These are phyloP conservation scores for Coniella lustricola DNA, from an alignment of 2,329 filamentous ascomycete genomes.

Conservation along the genomic window DNA sequence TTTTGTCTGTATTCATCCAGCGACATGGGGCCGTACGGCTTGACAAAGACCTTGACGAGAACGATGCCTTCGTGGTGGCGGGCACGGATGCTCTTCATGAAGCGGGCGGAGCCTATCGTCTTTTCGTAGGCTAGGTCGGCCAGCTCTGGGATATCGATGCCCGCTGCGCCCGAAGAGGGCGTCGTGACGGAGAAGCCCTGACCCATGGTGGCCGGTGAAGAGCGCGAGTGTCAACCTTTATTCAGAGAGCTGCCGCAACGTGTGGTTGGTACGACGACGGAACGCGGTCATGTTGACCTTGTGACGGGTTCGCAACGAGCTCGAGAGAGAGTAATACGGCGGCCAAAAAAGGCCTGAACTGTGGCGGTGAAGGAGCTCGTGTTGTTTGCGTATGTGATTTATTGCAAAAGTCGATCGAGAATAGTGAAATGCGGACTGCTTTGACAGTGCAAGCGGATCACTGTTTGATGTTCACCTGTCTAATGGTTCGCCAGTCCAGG, in stretches of 20 bases:
- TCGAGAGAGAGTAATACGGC: not conserved
- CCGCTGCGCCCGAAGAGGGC: constrained; percentile 82
- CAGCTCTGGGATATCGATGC: constrained; percentile 90
- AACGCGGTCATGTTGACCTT: constrained; percentile 10
- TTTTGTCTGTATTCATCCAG: constrained; percentile 71
- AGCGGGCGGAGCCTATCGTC: constrained; percentile 82
- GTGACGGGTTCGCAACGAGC: not conserved
- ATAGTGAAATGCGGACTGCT: too few relatives aligned
- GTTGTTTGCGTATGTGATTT: too few relatives aligned
- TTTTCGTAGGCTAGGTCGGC: constrained; percentile 87
- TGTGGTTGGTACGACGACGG: not conserved
- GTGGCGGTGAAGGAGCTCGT: too few relatives aligned
- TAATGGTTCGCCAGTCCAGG: not conserved
- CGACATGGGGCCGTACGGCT: constrained; percentile 77
- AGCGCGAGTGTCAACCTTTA: not conserved
- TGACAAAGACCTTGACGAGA: constrained; percentile 90
- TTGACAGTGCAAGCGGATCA: too few relatives aligned
- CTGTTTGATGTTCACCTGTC: too few relatives aligned
- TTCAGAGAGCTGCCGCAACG: constrained; percentile 10
- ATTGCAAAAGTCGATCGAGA: too few relatives aligned
- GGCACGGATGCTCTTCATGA: constrained; percentile 94
- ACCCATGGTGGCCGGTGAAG: constrained; percentile 58
- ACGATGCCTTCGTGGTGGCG: constrained; percentile 85
- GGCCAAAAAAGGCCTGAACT: too few relatives aligned
- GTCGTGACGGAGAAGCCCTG: constrained; percentile 94